Conservation (phyloP, 495 filamentous ascomycete genomes). For the Aspergillus carlsbadensis region DNA sequence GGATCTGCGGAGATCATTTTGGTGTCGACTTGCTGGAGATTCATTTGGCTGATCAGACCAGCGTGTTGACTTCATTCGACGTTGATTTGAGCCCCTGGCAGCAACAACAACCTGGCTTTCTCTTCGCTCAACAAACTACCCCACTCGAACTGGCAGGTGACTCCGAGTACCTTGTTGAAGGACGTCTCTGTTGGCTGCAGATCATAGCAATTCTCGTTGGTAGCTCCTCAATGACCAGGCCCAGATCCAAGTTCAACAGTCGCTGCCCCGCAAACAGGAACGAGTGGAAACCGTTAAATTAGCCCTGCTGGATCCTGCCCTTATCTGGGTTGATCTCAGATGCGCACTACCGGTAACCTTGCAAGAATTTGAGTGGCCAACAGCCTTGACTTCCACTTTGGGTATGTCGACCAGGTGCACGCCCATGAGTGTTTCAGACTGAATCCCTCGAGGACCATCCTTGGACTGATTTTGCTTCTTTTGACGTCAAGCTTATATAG, state of each 20-base stretch:
- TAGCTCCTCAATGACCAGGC: background rate
- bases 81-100: background rate
- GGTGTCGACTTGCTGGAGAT: background rate
- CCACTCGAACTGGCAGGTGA: background rate
- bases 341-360: no score
- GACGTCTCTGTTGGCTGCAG: background rate
- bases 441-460: background rate
- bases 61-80: background rate
- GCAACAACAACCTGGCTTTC: background rate
- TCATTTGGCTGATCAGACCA: background rate
- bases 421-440: background rate
- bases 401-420: conserved; percentile 1
- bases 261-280: conserved; percentile 2
- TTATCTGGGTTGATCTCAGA: conserved; percentile 2
- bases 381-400: background rate
- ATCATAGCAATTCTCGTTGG: background rate
- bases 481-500: conserved; percentile 3
- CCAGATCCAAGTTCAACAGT: background rate
- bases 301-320: background rate
- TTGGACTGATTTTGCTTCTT: conserved; percentile 4
- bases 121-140: background rate
- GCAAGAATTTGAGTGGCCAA: no score
- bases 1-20: conserved; percentile 3
- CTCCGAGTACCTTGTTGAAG: background rate
- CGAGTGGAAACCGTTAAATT: conserved; percentile 5